Evolutionary conservation across 768 basidiomycete genomes (phyloP).

Genomic region (Xanthoconium purpureum): DNA sequence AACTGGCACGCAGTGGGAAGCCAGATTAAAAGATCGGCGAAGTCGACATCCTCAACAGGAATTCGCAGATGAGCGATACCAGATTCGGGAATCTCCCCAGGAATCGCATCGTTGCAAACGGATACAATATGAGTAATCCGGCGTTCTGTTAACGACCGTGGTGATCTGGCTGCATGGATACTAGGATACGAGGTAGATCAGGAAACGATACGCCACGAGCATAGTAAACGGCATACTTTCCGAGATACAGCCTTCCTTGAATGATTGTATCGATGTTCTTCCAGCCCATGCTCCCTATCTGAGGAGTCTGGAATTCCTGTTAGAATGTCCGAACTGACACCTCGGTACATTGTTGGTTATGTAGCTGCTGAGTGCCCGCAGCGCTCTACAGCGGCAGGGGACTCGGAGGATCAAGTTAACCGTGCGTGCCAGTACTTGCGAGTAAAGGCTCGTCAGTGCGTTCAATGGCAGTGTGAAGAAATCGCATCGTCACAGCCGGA

Average conservation of each 20-base stretch:
- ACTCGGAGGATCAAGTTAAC: constrained; percentile 33
- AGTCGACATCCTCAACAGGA: constrained; percentile 65
- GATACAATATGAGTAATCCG: constrained; percentile 79
- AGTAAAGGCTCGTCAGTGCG: constrained; percentile 19
- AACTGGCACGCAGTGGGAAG: constrained; percentile 65
- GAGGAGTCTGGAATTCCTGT: constrained; percentile 29
- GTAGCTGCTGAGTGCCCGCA: constrained; percentile 26
- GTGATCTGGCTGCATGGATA: constrained; percentile 66
- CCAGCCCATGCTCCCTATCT: constrained; percentile 41
- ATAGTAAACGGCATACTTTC: constrained; percentile 55
- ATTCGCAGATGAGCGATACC: constrained; percentile 70
- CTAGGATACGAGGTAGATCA: constrained; percentile 49
- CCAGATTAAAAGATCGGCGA: constrained; percentile 64
- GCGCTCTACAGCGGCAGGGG: constrained; percentile 22
- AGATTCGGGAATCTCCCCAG: constrained; percentile 66
- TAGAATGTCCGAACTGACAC: constrained; percentile 20
- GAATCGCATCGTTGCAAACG: constrained; percentile 69
- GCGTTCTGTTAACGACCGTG: constrained; percentile 68
- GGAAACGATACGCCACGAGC: constrained; percentile 31
- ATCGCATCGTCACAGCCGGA: constrained; percentile 33
- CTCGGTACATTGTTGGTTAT: constrained; percentile 33
- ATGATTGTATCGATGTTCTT: constrained; percentile 68
- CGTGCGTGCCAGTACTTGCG: constrained; percentile 24
- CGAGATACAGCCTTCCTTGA: constrained; percentile 62
- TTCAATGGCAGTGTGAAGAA: constrained; percentile 33